phyloP scores from a whole-genome alignment of 192 early-diverging fungal species.

The Funneliformis geosporum region DNA sequence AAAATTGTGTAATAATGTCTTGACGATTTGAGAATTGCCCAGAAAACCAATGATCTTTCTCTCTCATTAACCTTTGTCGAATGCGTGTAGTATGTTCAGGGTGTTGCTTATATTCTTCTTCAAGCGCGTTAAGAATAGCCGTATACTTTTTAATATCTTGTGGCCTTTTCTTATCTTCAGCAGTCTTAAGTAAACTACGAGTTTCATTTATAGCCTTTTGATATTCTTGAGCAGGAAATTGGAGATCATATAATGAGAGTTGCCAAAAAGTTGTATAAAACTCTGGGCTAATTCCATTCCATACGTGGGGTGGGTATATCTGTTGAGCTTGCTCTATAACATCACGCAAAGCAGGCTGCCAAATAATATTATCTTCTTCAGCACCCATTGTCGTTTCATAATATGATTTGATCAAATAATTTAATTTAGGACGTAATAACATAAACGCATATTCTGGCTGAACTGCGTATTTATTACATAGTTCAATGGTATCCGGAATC shows the following conservation, averaged over 20 bases:
- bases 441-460: constrained; percentile 65
- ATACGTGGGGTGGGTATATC: constrained; percentile 45
- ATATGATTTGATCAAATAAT: constrained; percentile 32
- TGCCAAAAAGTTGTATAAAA: constrained; percentile 86
- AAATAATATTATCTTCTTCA: constrained; percentile 28
- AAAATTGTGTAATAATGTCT: constrained; percentile 47
- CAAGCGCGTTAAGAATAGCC: constrained; percentile 6
- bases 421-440: constrained; percentile 62
- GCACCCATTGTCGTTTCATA: constrained; percentile 8
- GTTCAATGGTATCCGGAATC: constrained; percentile 51
- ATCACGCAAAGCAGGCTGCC: constrained; percentile 41
- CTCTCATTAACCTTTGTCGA: constrained; percentile 41
- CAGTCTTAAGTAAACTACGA: constrained; percentile 44
- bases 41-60: constrained; percentile 53
- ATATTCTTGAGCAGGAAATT: constrained; percentile 66
- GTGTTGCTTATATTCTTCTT: constrained; percentile 33
- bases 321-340: constrained; percentile 34
- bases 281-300: constrained; percentile 54
- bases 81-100: constrained; percentile 31
- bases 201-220: constrained; percentile 15
- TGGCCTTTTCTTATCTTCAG: constrained; percentile 44
- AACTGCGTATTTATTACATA: constrained; percentile 60
- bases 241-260: constrained; percentile 72
- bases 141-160: constrained; percentile 31
- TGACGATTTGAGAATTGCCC: constrained; percentile 42